A percentile compares a stretch with the other conserved stretches of the same genome.
These are phyloP conservation scores for Penicillium sclerotiorum DNA, from an alignment of 2,329 filamentous ascomycete genomes.

Conservation along the genomic window DNA sequence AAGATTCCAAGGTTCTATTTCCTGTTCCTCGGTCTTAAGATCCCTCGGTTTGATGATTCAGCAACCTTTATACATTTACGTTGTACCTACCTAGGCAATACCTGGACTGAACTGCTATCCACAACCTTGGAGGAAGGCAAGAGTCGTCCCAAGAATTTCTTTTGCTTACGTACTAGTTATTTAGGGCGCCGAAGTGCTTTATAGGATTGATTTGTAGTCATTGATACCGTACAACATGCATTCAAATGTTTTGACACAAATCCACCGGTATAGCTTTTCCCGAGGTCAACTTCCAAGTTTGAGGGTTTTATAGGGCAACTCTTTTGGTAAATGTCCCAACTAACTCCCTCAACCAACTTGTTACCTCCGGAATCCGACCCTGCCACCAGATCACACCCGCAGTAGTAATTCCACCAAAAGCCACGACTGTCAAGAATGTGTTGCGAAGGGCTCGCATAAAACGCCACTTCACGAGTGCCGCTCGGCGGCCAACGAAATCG, in stretches of 20 bases:
- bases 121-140: no score
- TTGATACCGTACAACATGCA: no score
- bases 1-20: not conserved
- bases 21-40: not conserved
- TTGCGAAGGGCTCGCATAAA: not conserved
- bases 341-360: not conserved
- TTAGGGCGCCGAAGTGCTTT: no score
- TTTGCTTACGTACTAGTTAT: no score
- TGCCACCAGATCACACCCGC: constrained; percentile 7
- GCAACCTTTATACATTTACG: no score
- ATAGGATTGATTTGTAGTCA: no score
- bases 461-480: not conserved
- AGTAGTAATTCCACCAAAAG: constrained; percentile 4
- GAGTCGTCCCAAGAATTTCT: no score
- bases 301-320: no score
- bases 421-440: not conserved
- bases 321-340: not conserved
- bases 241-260: no score
- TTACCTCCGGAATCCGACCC: constrained; percentile 6
- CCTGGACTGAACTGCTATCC: no score
- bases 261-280: no score
- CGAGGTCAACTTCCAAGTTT: no score
- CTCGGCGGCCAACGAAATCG: not conserved
- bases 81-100: not conserved
- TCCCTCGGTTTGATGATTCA: not conserved